These are phyloP conservation scores for Glycyrrhiza uralensis DNA, from an alignment of 306 rosid species.

Conservation along the genomic window DNA sequence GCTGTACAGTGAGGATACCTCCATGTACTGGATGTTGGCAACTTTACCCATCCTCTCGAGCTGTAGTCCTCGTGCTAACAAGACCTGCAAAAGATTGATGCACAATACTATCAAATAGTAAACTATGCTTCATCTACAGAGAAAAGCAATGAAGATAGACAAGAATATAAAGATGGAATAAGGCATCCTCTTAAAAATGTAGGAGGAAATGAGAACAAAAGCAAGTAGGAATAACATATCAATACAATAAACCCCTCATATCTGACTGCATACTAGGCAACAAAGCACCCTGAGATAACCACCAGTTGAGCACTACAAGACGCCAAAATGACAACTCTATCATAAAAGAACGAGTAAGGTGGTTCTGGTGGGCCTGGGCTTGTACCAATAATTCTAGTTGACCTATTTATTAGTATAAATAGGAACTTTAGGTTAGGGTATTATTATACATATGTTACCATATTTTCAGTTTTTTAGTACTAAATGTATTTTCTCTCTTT, in stretches of 20 bases:
- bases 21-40: conserved; percentile 51
- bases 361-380: background rate
- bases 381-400: background rate
- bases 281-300: background rate
- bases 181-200: conserved; percentile 5
- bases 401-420: background rate
- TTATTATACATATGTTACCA: background rate
- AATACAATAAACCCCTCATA: background rate
- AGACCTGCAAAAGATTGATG: conserved; percentile 45
- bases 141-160: background rate
- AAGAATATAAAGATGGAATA: background rate
- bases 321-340: background rate
- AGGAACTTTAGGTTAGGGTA: background rate
- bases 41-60: conserved; percentile 80
- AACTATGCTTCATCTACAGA: background rate
- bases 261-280: background rate
- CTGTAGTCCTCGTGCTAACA: conserved; percentile 78
- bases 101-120: background rate
- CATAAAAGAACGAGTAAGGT: background rate
- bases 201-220: background rate
- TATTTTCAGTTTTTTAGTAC: background rate
- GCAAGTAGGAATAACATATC: background rate
- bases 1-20: conserved; percentile 37
- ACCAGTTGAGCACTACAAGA: background rate
- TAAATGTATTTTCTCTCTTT: background rate